Evolutionary conservation across 2,329 filamentous ascomycete species (phyloP).

Genomic region (Daldinia eschscholtzii): DNA sequence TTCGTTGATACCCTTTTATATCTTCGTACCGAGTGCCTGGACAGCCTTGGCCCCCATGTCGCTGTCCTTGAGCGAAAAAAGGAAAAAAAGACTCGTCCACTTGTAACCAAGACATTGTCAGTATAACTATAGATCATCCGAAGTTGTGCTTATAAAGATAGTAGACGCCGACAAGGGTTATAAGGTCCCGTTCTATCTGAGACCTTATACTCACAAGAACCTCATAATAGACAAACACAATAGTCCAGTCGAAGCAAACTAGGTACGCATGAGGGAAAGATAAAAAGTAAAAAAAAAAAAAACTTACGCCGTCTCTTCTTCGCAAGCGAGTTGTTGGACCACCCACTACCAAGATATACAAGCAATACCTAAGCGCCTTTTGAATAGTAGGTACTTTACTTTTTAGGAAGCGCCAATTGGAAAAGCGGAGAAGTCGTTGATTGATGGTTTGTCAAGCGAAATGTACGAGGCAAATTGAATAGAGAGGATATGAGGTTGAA

Average conservation of each 20-base stretch:
- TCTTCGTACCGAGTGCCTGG: constrained; percentile 30
- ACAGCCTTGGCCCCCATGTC: constrained; percentile 51
- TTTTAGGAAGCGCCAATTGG: too few species aligned
- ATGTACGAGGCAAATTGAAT: too few species aligned
- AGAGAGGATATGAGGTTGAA: too few species aligned
- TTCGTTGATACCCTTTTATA: constrained; percentile 50
- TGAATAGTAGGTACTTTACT: constrained; percentile 55
- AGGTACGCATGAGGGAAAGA: background rate
- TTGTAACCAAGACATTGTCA: background rate
- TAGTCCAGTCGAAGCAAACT: background rate
- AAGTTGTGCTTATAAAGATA: too few species aligned
- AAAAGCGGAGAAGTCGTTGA: too few species aligned
- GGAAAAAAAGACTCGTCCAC: constrained; percentile 58
- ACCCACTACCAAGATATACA: constrained; percentile 64
- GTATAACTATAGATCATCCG: background rate
- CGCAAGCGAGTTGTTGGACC: constrained; percentile 64
- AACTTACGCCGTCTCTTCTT: constrained; percentile 42
- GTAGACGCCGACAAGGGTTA: too few species aligned
- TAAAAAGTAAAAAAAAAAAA: background rate
- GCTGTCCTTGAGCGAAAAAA: constrained; percentile 59
- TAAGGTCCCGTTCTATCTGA: background rate
- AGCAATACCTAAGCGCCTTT: constrained; percentile 54
- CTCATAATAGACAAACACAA: background rate
- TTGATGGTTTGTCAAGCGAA: too few species aligned
- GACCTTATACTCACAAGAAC: background rate